A percentile compares a stretch with the other conserved stretches of the same genome.
These are phyloP conservation scores for Durotheca rogersii DNA, from an alignment of 495 filamentous ascomycete genomes.

Conservation along the genomic window DNA sequence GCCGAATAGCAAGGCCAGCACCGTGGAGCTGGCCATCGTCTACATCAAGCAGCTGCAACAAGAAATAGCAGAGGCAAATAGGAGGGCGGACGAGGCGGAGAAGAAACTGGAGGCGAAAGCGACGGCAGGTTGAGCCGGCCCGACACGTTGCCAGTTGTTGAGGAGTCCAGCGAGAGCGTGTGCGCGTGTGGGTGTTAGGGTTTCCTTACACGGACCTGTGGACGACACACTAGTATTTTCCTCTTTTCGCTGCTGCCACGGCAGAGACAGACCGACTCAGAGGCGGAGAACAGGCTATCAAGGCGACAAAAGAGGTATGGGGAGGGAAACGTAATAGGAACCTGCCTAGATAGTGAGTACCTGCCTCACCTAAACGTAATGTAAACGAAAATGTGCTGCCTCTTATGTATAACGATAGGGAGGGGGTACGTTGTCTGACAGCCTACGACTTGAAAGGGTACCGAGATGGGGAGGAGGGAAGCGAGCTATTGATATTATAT, in stretches of 20 bases:
- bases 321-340: constrained; percentile 21
- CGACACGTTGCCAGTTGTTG: too few species aligned
- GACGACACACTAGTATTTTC: too few species aligned
- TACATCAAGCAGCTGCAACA: constrained; percentile 86
- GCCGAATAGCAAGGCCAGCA: constrained; percentile 88
- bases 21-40: constrained; percentile 91
- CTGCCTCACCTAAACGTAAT: constrained; percentile 2
- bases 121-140: constrained; percentile 13
- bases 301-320: constrained; percentile 3
- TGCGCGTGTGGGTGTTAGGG: too few species aligned
- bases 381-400: constrained; percentile 13
- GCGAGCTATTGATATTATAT: not conserved
- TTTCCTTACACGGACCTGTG: too few species aligned
- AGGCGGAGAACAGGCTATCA: constrained; percentile 7
- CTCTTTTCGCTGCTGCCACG: too few species aligned
- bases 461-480: too few species aligned
- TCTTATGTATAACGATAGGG: not conserved
- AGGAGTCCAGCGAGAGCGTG: too few species aligned
- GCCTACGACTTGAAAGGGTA: too few species aligned
- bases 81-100: constrained; percentile 64
- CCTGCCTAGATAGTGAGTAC: constrained; percentile 12
- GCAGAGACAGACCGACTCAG: too few species aligned
- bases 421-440: not conserved
- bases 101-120: constrained; percentile 47
- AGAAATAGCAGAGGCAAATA: constrained; percentile 67